Percentiles rank a stretch among this genome's conserved stretches.
Evolutionary conservation across 495 filamentous ascomycete species (phyloP).

Genomic region (Xylaria bambusicola): DNA sequence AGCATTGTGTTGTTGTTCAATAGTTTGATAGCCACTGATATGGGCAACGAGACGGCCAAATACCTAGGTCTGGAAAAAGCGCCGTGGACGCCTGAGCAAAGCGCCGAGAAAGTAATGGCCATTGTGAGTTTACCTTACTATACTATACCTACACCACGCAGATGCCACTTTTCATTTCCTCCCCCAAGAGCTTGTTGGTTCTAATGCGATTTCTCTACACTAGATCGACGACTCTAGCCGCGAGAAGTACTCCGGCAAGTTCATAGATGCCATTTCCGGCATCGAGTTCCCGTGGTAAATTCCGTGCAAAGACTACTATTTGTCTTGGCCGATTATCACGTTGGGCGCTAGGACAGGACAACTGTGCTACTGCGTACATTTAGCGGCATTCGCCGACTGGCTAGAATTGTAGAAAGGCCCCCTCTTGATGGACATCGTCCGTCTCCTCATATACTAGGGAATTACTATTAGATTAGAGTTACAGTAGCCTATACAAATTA

Average conservation of each 20-base stretch:
- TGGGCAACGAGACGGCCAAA: slow-evolving; percentile 21
- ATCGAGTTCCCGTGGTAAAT: slow-evolving; percentile 24
- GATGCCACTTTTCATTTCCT: no score
- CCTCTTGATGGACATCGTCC: no score
- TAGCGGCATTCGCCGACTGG: no score
- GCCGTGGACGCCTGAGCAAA: slow-evolving; percentile 17
- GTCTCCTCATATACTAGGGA: no score
- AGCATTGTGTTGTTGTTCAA: no score
- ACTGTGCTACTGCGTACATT: no score
- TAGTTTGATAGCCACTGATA: slow-evolving; percentile 20
- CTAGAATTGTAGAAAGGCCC: no score
- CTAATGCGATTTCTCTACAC: slow-evolving; percentile 12
- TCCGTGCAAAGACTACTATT: slow-evolving; percentile 26
- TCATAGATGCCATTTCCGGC: slow-evolving; percentile 14
- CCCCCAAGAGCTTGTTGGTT: not conserved
- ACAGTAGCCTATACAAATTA: no score
- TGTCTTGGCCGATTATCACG: slow-evolving; percentile 11
- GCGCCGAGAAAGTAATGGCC: slow-evolving; percentile 18
- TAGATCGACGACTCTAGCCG: slow-evolving; percentile 19
- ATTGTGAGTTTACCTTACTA: slow-evolving; percentile 12
- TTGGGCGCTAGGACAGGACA: not conserved
- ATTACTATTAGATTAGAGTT: no score
- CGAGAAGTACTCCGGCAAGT: slow-evolving; percentile 16
- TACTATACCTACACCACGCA: no score
- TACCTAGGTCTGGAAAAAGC: slow-evolving; percentile 25